phyloP scores from a whole-genome alignment of 2,329 filamentous ascomycete genomes.

The Aspergillus quadricinctus region DNA sequence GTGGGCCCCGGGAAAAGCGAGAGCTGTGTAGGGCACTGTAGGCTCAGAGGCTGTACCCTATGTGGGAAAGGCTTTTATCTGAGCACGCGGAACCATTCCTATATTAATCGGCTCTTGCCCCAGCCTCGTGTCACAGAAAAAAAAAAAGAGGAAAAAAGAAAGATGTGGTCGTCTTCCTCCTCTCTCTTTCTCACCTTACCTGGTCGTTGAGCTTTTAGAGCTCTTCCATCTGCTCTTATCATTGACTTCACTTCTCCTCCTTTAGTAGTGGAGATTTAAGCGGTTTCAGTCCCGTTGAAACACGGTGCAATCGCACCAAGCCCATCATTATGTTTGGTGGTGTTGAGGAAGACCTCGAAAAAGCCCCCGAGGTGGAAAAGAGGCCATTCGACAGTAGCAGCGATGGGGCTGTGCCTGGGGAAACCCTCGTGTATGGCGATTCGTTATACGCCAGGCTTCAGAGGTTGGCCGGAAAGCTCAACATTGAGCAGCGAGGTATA shows the following conservation, averaged over 20 bases:
- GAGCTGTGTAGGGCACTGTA: too few species aligned
- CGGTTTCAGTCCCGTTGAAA: slow-evolving; percentile 1
- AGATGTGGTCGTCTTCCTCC: slow-evolving; percentile 17
- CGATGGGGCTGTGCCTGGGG: slow-evolving; percentile 51
- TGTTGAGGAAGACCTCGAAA: slow-evolving; percentile 29
- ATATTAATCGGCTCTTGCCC: slow-evolving; percentile 8
- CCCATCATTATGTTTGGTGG: slow-evolving; percentile 17
- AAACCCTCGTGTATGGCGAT: slow-evolving; percentile 56
- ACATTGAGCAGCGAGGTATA: slow-evolving; percentile 70
- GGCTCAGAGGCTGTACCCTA: neutral
- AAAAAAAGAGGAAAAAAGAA: slow-evolving; percentile 17
- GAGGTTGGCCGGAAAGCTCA: slow-evolving; percentile 59
- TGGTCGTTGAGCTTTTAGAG: slow-evolving; percentile 17
- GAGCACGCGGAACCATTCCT: slow-evolving; percentile 3
- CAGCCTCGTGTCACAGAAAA: slow-evolving; percentile 4
- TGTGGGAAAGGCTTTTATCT: slow-evolving; percentile 9
- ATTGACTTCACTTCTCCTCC: slow-evolving; percentile 7
- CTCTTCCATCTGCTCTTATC: slow-evolving; percentile 12
- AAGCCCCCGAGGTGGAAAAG: slow-evolving; percentile 27
- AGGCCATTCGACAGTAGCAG: slow-evolving; percentile 31
- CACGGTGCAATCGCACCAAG: slow-evolving; percentile 10
- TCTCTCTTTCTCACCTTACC: slow-evolving; percentile 9
- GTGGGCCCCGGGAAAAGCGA: slow-evolving; percentile 6
- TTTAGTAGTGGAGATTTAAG: slow-evolving; percentile 10
- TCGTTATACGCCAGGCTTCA: slow-evolving; percentile 56